A percentile compares a stretch with the other conserved stretches of the same genome.
phyloP scores from a whole-genome alignment of 768 basidiomycete species.

The Calocera cornea region DNA sequence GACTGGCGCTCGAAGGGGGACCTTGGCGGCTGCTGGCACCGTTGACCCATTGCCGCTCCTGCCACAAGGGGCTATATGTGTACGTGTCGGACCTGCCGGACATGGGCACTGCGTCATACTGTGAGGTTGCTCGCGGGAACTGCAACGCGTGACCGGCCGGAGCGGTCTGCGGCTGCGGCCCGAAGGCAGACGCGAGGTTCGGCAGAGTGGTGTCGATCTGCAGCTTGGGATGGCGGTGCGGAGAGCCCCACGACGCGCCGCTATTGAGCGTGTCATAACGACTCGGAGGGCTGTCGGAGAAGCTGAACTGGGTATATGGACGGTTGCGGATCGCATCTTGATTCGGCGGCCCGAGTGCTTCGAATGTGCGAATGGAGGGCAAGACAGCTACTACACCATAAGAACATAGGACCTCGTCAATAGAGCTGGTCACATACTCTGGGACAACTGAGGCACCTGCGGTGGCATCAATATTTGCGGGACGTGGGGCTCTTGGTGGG shows the following conservation, averaged over 20 bases:
- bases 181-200: neutral
- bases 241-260: neutral
- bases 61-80: neutral
- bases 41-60: neutral
- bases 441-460: neutral
- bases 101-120: neutral
- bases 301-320: neutral
- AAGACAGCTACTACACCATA: neutral
- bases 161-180: neutral
- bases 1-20: neutral
- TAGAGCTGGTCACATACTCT: neutral
- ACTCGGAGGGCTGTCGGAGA: neutral
- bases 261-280: neutral
- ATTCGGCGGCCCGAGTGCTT: neutral
- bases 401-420: neutral
- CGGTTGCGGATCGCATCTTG: neutral
- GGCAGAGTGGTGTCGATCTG: neutral
- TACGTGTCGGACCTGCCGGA: neutral
- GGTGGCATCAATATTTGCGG: neutral
- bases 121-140: neutral
- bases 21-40: neutral
- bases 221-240: neutral
- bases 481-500: neutral
- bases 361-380: neutral
- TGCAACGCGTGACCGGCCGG: neutral